Percentiles rank a stretch among this genome's conserved stretches.
Evolutionary conservation across 495 filamentous ascomycete species (phyloP).

Genomic region (Amphirosellinia nigrospora): DNA sequence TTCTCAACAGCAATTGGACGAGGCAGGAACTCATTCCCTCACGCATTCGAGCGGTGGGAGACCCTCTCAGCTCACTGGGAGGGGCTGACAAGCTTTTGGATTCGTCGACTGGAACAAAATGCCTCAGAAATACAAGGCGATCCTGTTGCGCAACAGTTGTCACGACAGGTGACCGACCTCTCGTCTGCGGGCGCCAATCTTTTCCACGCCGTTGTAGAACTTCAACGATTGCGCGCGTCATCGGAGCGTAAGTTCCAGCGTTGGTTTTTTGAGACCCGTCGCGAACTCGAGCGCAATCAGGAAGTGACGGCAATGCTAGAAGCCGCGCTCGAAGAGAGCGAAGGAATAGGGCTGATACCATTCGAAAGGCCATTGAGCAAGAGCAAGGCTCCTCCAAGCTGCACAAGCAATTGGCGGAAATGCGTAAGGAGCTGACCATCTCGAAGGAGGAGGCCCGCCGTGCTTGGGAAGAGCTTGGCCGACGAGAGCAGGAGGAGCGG

Average conservation of each 20-base stretch:
- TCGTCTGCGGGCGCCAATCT: slow-evolving; percentile 96
- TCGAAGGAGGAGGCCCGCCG: slow-evolving; percentile 95
- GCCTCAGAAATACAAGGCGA: slow-evolving; percentile 81
- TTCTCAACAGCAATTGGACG: slow-evolving; percentile 40
- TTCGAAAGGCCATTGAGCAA: slow-evolving; percentile 65
- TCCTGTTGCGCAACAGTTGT: slow-evolving; percentile 84
- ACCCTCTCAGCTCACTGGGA: slow-evolving; percentile 97
- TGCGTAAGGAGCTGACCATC: slow-evolving; percentile 89
- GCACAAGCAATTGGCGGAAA: slow-evolving; percentile 79
- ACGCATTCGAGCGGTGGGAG: slow-evolving; percentile 98
- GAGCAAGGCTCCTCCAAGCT: slow-evolving; percentile 70
- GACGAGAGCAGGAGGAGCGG: slow-evolving; percentile 93
- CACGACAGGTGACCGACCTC: slow-evolving; percentile 91
- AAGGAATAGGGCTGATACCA: slow-evolving; percentile 67
- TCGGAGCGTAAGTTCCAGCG: slow-evolving; percentile 98
- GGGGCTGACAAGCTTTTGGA: slow-evolving; percentile 96
- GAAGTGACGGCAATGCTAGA: slow-evolving; percentile 87
- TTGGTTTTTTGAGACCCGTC: slow-evolving; percentile 95
- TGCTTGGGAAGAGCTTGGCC: slow-evolving; percentile 95
- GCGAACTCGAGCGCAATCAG: slow-evolving; percentile 82
- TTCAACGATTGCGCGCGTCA: slow-evolving; percentile 93
- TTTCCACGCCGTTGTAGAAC: slow-evolving; percentile 95
- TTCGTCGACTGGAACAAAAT: slow-evolving; percentile 87
- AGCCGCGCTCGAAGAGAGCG: slow-evolving; percentile 73
- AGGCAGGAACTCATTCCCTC: slow-evolving; percentile 73